phyloP scores from a whole-genome alignment of 768 basidiomycete genomes.

The Cubamyces lactineus region DNA sequence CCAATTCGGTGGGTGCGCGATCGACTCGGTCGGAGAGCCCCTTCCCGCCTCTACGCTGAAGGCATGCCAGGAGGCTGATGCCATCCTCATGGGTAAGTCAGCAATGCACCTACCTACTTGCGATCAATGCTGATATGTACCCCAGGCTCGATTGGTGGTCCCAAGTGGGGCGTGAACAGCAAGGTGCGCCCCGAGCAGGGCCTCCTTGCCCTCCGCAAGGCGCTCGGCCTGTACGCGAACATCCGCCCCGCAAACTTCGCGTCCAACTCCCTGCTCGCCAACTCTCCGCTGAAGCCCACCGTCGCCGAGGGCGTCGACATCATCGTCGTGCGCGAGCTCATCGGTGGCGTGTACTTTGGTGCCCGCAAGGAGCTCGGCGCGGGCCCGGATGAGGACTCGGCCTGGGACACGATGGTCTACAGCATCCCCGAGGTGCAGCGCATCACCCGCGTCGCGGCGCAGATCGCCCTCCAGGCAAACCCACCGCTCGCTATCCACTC shows the following conservation, averaged over 20 bases:
- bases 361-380: constrained; percentile 84
- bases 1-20: constrained; percentile 90
- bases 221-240: constrained; percentile 95
- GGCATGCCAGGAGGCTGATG: constrained; percentile 92
- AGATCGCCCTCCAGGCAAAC: constrained; percentile 79
- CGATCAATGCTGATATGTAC: neutral
- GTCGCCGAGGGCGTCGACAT: constrained; percentile 85
- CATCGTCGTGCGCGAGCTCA: constrained; percentile 95
- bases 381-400: constrained; percentile 63
- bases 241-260: constrained; percentile 97
- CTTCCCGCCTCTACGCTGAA: constrained; percentile 83
- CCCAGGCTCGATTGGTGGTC: constrained; percentile 95
- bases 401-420: constrained; percentile 95
- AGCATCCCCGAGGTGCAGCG: constrained; percentile 89
- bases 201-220: constrained; percentile 85
- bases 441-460: constrained; percentile 94
- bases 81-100: constrained; percentile 86
- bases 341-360: constrained; percentile 96
- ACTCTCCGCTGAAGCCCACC: constrained; percentile 88
- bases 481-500: constrained; percentile 92
- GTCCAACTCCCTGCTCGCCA: constrained; percentile 82
- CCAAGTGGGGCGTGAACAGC: constrained; percentile 93
- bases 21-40: constrained; percentile 85
- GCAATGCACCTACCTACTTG: neutral
- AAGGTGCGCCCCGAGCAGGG: constrained; percentile 93